These are phyloP conservation scores for Verticillium zaregamsianum DNA, from an alignment of 2,329 filamentous ascomycete species.

Conservation along the genomic window DNA sequence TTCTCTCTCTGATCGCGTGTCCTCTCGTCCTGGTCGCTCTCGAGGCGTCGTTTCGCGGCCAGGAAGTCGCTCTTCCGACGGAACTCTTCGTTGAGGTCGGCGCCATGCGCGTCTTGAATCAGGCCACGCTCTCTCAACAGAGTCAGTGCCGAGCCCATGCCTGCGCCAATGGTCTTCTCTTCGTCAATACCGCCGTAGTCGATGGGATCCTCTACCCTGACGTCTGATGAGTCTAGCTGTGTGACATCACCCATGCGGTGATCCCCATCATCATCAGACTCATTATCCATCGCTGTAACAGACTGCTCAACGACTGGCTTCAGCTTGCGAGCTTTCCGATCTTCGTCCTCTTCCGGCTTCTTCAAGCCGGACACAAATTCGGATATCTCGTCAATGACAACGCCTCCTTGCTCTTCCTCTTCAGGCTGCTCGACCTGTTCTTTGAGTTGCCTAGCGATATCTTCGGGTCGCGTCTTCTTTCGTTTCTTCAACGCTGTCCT, in stretches of 20 bases:
- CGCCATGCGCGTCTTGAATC: constrained; percentile 60
- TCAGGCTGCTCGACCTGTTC: constrained; percentile 53
- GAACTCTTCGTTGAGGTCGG: constrained; percentile 61
- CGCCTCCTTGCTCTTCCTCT: constrained; percentile 46
- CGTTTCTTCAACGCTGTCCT: constrained; percentile 84
- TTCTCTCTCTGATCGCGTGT: constrained; percentile 79
- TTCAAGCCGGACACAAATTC: constrained; percentile 88
- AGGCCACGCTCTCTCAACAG: constrained; percentile 84
- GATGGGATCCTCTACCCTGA: constrained; percentile 42
- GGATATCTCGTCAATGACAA: constrained; percentile 93
- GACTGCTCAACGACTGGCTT: constrained; percentile 31
- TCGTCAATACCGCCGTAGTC: constrained; percentile 74
- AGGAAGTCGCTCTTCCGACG: constrained; percentile 76
- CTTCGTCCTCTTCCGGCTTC: constrained; percentile 56
- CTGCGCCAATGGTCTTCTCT: constrained; percentile 73
- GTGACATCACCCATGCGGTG: constrained; percentile 22
- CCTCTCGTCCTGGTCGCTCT: constrained; percentile 74
- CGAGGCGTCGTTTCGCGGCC: constrained; percentile 64
- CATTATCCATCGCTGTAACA: constrained; percentile 40
- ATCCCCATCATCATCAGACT: constrained; percentile 32
- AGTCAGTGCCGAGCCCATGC: constrained; percentile 76
- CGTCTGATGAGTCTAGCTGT: constrained; percentile 23
- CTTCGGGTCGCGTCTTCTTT: constrained; percentile 80
- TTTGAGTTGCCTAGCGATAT: constrained; percentile 77
- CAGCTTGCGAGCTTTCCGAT: constrained; percentile 47